phyloP scores from a whole-genome alignment of 192 early-diverging fungal species.

The Mortierella hygrophila region DNA sequence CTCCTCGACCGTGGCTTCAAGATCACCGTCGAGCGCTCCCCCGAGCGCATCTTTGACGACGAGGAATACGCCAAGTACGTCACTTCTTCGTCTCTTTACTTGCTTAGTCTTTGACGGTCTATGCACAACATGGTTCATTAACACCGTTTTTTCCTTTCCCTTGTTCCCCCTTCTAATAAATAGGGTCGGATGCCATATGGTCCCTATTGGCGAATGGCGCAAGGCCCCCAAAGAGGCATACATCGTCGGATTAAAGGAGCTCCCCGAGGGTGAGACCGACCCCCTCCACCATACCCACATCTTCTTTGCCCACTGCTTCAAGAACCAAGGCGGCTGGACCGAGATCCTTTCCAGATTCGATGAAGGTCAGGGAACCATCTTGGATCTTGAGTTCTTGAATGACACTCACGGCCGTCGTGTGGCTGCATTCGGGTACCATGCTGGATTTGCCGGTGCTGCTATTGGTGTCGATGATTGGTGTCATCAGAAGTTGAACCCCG shows the following conservation, averaged over 20 bases:
- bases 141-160: neutral
- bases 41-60: constrained; percentile 90
- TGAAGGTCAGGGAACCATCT: constrained; percentile 85
- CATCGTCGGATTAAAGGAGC: constrained; percentile 96
- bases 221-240: constrained; percentile 92
- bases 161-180: constrained; percentile 19
- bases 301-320: constrained; percentile 99
- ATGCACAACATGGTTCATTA: constrained; percentile 2
- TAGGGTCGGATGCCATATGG: constrained; percentile 85
- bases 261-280: constrained; percentile 92
- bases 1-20: constrained; percentile 86
- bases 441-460: constrained; percentile 95
- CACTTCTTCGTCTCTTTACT: neutral
- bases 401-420: constrained; percentile 89
- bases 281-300: constrained; percentile 95
- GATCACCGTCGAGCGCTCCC: constrained; percentile 90
- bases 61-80: constrained; percentile 84
- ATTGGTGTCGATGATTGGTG: constrained; percentile 95
- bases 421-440: constrained; percentile 97
- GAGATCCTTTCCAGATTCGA: constrained; percentile 89
- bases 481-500: constrained; percentile 73
- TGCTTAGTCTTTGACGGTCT: neutral
- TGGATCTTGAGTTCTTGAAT: constrained; percentile 96
- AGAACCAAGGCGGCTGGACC: constrained; percentile 95
- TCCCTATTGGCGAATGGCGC: constrained; percentile 85